These are phyloP conservation scores for Aureobasidium leucospermi DNA, from an alignment of 2,329 filamentous ascomycete genomes.

Conservation along the genomic window DNA sequence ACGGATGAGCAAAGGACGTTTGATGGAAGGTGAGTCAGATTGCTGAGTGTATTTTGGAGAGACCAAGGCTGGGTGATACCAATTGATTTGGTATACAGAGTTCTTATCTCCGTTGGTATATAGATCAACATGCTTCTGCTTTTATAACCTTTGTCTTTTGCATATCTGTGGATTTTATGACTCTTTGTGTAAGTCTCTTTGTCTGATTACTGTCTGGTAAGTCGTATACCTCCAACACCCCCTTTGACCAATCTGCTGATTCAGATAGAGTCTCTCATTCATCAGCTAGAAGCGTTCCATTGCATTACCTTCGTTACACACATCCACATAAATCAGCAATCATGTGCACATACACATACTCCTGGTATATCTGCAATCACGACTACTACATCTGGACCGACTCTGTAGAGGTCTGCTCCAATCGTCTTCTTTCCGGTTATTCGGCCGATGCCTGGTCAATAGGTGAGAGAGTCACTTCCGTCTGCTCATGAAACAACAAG, in stretches of 20 bases:
- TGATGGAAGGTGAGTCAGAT: background rate
- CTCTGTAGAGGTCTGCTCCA: conserved; percentile 38
- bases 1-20: background rate
- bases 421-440: conserved; percentile 39
- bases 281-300: background rate
- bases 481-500: background rate
- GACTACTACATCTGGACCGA: conserved; percentile 42
- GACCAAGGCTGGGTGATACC: background rate
- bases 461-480: conserved; percentile 16
- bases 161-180: background rate
- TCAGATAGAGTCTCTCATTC: background rate
- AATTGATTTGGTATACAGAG: background rate
- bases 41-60: background rate
- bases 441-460: conserved; percentile 42
- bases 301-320: background rate
- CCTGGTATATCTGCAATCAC: conserved; percentile 42
- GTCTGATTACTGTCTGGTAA: background rate
- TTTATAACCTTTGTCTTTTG: background rate
- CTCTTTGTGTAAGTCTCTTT: background rate
- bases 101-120: background rate
- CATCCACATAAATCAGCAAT: conserved; percentile 5
- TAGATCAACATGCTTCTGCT: background rate
- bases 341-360: conserved; percentile 43
- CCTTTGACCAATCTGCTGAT: background rate
- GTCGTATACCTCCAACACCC: background rate